A percentile compares a stretch with the other conserved stretches of the same genome.
Evolutionary conservation across 2,329 filamentous ascomycete genomes (phyloP).

Genomic region (Diaporthe aspalathi): DNA sequence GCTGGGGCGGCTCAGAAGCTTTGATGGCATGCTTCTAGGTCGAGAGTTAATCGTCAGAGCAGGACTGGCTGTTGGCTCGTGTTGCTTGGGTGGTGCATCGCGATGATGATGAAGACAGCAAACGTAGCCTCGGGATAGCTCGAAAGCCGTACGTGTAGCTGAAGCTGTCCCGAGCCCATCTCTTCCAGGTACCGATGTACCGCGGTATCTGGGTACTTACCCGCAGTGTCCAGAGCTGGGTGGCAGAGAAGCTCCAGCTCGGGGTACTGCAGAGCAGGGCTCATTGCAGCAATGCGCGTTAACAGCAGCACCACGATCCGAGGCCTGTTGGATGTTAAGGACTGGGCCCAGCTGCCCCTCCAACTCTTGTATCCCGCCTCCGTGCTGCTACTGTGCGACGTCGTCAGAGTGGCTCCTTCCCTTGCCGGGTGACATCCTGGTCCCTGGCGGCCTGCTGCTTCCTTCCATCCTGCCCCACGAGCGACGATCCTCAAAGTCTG

Average conservation of each 20-base stretch:
- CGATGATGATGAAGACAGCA: not conserved
- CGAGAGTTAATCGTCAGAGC: constrained; percentile 19
- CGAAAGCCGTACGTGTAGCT: not conserved
- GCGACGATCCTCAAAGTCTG: constrained; percentile 30
- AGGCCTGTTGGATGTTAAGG: not conserved
- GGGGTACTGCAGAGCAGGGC: not conserved
- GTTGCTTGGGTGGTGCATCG: not conserved
- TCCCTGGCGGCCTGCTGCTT: constrained; percentile 5
- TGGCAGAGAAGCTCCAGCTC: not conserved
- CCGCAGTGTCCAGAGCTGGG: not conserved
- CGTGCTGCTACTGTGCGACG: not conserved
- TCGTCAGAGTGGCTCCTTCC: not conserved
- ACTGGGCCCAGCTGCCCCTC: constrained; percentile 4
- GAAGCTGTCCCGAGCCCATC: not conserved
- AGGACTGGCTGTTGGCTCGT: constrained; percentile 18
- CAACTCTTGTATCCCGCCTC: not conserved
- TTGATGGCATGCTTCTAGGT: constrained; percentile 30
- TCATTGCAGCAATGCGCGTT: not conserved
- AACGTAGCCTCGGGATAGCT: too few species aligned
- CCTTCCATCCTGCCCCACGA: constrained; percentile 19
- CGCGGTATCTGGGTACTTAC: not conserved
- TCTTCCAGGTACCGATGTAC: not conserved
- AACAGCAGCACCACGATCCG: not conserved
- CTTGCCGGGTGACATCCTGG: constrained; percentile 22
- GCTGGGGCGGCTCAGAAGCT: constrained; percentile 24